Conservation (phyloP, 805 yeast species). For the Saccharomycopsis sp. region DNA sequence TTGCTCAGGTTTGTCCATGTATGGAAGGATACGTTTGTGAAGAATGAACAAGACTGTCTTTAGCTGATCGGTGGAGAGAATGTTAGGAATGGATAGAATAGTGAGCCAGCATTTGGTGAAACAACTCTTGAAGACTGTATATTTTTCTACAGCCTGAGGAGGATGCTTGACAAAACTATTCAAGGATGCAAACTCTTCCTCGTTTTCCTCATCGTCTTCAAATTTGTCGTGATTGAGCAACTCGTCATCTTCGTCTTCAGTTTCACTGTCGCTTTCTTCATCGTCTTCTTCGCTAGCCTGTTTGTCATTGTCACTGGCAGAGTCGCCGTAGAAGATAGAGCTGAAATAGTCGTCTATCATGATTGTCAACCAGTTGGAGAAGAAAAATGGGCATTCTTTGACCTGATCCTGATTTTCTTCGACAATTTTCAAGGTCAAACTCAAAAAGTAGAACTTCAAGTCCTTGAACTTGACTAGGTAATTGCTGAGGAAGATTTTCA, state of each 20-base stretch:
- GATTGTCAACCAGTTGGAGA: conserved; percentile 35
- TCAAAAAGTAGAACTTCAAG: conserved; percentile 66
- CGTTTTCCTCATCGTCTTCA: conserved; percentile 27
- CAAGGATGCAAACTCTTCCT: conserved; percentile 27
- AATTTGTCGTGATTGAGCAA: conserved; percentile 4
- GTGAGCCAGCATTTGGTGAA: conserved; percentile 67
- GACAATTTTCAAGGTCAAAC: conserved; percentile 28
- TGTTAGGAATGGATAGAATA: conserved; percentile 43
- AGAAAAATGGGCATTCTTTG: conserved; percentile 21
- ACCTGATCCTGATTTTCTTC: conserved; percentile 23
- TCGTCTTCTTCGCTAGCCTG: conserved; percentile 13
- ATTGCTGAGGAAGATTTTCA: conserved; percentile 49
- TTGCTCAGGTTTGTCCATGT: conserved; percentile 67
- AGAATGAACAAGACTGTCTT: conserved; percentile 61
- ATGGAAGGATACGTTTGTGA: conserved; percentile 82
- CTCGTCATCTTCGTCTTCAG: conserved; percentile 8
- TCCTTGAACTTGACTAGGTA: conserved; percentile 63
- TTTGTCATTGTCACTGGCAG: neutral
- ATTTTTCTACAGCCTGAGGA: conserved; percentile 38
- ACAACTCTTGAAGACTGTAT: conserved; percentile 46
- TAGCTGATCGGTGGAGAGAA: conserved; percentile 45
- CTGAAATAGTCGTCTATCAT: conserved; percentile 29
- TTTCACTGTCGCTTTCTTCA: conserved; percentile 2
- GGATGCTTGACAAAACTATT: conserved; percentile 37
- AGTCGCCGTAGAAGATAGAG: conserved; percentile 22